Percentiles rank a stretch among this genome's conserved stretches.
Conservation (phyloP, 495 filamentous ascomycete species). For the Talaromyces nanjingensis region DNA sequence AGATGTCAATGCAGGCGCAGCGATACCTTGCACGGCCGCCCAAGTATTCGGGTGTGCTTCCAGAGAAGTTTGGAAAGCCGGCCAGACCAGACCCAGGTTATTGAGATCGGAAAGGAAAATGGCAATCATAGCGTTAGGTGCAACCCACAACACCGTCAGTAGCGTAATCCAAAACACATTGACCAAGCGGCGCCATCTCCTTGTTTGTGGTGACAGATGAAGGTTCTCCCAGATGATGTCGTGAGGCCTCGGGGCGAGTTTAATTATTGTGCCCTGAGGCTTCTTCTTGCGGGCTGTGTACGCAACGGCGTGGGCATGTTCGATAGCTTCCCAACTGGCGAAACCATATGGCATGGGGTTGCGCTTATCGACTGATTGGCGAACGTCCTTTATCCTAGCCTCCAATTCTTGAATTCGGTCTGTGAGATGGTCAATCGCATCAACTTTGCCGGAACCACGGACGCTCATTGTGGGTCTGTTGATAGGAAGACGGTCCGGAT, state of each 20-base stretch:
- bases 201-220: slow-evolving; percentile 54
- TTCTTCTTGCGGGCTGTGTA: slow-evolving; percentile 73
- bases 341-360: slow-evolving; percentile 90
- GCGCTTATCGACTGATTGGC: slow-evolving; percentile 74
- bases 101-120: slow-evolving; percentile 82
- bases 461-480: slow-evolving; percentile 74
- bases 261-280: slow-evolving; percentile 70
- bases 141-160: slow-evolving; percentile 83
- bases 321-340: slow-evolving; percentile 82
- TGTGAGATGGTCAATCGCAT: slow-evolving; percentile 91
- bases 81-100: slow-evolving; percentile 78
- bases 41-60: slow-evolving; percentile 55
- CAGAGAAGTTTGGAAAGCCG: slow-evolving; percentile 59
- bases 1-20: slow-evolving; percentile 84
- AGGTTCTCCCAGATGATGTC: slow-evolving; percentile 98
- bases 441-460: slow-evolving; percentile 53
- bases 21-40: slow-evolving; percentile 89
- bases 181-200: slow-evolving; percentile 64
- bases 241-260: slow-evolving; percentile 75
- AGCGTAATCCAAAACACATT: slow-evolving; percentile 77
- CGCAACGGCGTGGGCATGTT: slow-evolving; percentile 82
- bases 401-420: slow-evolving; percentile 78
- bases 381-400: slow-evolving; percentile 72
- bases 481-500: slow-evolving; percentile 72
- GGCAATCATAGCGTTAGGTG: slow-evolving; percentile 91